Evolutionary conservation across 2,329 filamentous ascomycete genomes (phyloP).

Genomic region (Stagonosporopsis tanaceti): DNA sequence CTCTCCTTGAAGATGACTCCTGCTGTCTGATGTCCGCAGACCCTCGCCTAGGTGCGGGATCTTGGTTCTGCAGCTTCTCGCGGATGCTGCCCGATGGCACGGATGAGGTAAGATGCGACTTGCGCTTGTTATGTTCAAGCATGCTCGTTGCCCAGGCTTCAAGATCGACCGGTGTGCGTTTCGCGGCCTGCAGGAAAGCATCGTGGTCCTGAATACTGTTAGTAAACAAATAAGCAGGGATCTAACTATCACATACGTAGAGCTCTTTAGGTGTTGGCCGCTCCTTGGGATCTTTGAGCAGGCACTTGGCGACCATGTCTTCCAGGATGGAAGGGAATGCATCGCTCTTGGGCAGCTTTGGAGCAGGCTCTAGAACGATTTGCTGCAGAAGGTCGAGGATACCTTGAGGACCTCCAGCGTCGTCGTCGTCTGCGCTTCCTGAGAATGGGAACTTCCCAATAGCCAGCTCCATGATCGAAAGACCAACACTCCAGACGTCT

Average conservation of each 20-base stretch:
- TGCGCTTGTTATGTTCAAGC: slow-evolving; percentile 95
- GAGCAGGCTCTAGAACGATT: slow-evolving; percentile 95
- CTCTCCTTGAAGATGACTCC: slow-evolving; percentile 38
- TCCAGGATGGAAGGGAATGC: slow-evolving; percentile 95
- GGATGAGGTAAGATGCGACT: slow-evolving; percentile 86
- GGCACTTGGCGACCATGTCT: slow-evolving; percentile 95
- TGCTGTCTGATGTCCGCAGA: slow-evolving; percentile 37
- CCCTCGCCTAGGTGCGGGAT: slow-evolving; percentile 37
- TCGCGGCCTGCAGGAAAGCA: slow-evolving; percentile 93
- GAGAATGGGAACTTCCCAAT: slow-evolving; percentile 97
- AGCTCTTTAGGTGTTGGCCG: slow-evolving; percentile 93
- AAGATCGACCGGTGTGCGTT: slow-evolving; percentile 93
- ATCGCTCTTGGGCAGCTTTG: slow-evolving; percentile 93
- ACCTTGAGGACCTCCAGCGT: slow-evolving; percentile 79
- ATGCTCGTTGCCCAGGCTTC: slow-evolving; percentile 92
- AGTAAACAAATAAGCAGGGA: slow-evolving; percentile 13
- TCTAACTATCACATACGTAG: slow-evolving; percentile 68
- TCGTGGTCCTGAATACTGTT: slow-evolving; percentile 76
- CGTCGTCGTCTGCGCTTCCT: slow-evolving; percentile 77
- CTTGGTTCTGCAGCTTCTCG: slow-evolving; percentile 49
- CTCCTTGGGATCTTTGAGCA: slow-evolving; percentile 87
- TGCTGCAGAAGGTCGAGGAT: slow-evolving; percentile 96
- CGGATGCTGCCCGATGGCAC: slow-evolving; percentile 70
- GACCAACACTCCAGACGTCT: slow-evolving; percentile 97
- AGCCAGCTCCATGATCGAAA: slow-evolving; percentile 95